phyloP scores from a whole-genome alignment of 208 protist genomes.

The Trypanosoma scelopori region DNA sequence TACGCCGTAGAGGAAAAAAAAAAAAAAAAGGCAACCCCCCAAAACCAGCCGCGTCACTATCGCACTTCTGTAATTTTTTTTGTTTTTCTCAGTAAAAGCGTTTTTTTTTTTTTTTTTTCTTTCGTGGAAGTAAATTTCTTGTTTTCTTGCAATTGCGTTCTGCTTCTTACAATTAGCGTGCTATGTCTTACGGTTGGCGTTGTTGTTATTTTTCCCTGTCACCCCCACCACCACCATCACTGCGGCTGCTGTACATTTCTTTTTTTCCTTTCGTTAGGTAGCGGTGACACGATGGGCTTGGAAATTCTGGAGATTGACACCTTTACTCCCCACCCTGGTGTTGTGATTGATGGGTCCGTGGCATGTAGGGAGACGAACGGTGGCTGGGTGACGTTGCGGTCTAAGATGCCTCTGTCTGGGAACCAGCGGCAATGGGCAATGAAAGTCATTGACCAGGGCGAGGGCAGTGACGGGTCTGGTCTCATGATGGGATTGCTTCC shows the following conservation, averaged over 20 bases:
- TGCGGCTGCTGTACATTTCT: conserved; percentile 4
- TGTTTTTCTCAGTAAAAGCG: too few species aligned
- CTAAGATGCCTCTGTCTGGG: conserved; percentile 59
- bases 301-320: conserved; percentile 83
- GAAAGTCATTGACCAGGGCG: conserved; percentile 86
- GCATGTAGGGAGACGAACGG: conserved; percentile 86
- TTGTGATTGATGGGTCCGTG: conserved; percentile 62
- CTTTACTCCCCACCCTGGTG: conserved; percentile 79
- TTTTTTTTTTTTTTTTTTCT: too few species aligned
- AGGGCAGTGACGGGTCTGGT: conserved; percentile 83
- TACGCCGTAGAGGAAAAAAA: too few species aligned
- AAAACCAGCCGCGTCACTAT: too few species aligned
- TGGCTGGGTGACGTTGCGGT: conserved; percentile 89
- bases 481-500: conserved; percentile 91
- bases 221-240: not conserved
- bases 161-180: too few species aligned
- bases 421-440: conserved; percentile 87
- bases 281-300: conserved; percentile 60
- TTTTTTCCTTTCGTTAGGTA: not conserved
- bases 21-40: too few species aligned
- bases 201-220: too few species aligned
- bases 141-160: too few species aligned
- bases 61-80: too few species aligned
- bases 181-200: too few species aligned
- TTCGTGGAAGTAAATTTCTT: too few species aligned